These are phyloP conservation scores for Volvariella volvacea DNA, from an alignment of 1,284 basidiomycete species.

Conservation along the genomic window DNA sequence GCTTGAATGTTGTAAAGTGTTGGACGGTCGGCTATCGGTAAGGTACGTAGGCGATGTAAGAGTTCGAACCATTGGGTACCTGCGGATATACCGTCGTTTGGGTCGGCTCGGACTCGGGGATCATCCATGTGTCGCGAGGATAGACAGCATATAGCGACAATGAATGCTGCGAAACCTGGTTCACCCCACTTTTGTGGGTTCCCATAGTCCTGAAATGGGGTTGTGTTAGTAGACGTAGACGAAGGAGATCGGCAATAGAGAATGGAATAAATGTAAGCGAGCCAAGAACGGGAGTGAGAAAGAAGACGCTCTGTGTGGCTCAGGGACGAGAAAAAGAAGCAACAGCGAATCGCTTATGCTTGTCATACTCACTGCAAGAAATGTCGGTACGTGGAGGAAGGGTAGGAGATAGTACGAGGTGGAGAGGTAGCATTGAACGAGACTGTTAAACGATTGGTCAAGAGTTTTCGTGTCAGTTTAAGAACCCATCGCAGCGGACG, in stretches of 20 bases:
- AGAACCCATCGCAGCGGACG: background rate
- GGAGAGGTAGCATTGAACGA: slow-evolving; percentile 77
- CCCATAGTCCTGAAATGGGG: slow-evolving; percentile 66
- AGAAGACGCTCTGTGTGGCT: too few species aligned
- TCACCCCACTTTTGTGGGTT: slow-evolving; percentile 90
- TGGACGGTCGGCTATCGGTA: slow-evolving; percentile 82
- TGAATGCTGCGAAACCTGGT: slow-evolving; percentile 86
- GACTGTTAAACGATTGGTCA: slow-evolving; percentile 31
- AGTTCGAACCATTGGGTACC: slow-evolving; percentile 90
- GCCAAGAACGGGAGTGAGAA: too few species aligned
- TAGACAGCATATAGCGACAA: slow-evolving; percentile 83
- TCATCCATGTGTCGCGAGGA: slow-evolving; percentile 89
- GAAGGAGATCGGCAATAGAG: background rate
- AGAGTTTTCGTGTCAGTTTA: background rate
- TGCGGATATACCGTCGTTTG: slow-evolving; percentile 73
- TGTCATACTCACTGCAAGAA: slow-evolving; percentile 61
- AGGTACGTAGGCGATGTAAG: slow-evolving; percentile 73
- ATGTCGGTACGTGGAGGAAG: slow-evolving; percentile 85
- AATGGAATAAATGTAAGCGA: too few species aligned
- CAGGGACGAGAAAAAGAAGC: slow-evolving; percentile 2
- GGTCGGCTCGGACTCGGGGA: slow-evolving; percentile 75
- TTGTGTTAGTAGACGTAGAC: slow-evolving; percentile 4
- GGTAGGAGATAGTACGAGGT: slow-evolving; percentile 90
- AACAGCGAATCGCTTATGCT: slow-evolving; percentile 5
- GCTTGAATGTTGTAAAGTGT: slow-evolving; percentile 87